A percentile compares a stretch with the other conserved stretches of the same genome.
Evolutionary conservation across 192 early-diverging fungal genomes (phyloP).

Genomic region (Backusella tarrabulga): DNA sequence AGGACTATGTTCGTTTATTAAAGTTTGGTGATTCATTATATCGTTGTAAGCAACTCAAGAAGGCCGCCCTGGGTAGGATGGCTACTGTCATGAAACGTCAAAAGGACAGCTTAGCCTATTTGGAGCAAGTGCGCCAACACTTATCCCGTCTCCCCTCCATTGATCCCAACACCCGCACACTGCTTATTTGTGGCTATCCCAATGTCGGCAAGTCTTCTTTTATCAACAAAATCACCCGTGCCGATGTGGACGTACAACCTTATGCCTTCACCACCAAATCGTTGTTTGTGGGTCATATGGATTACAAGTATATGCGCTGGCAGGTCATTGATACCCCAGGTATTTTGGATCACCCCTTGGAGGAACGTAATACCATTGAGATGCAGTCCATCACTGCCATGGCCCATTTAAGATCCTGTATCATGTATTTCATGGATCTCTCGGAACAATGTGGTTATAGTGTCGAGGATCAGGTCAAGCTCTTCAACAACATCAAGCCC

Average conservation of each 20-base stretch:
- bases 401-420: constrained; percentile 93
- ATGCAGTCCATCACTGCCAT: constrained; percentile 99
- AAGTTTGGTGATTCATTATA: constrained; percentile 99
- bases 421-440: constrained; percentile 97
- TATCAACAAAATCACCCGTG: constrained; percentile 98
- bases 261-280: constrained; percentile 99
- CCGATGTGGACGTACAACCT: constrained; percentile 99
- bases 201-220: constrained; percentile 99
- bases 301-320: constrained; percentile 99
- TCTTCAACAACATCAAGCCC: constrained; percentile 96
- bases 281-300: constrained; percentile 99
- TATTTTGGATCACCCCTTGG: constrained; percentile 98
- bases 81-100: constrained; percentile 99
- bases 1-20: constrained; percentile 94
- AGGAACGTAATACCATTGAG: constrained; percentile 99
- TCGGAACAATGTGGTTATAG: constrained; percentile 99
- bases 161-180: constrained; percentile 99
- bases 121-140: constrained; percentile 99
- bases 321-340: constrained; percentile 99
- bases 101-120: constrained; percentile 93
- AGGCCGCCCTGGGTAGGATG: constrained; percentile 98
- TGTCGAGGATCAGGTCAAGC: constrained; percentile 82
- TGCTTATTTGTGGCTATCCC: constrained; percentile 99
- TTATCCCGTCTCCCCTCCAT: constrained; percentile 97
- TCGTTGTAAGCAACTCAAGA: constrained; percentile 98